Base-by-base conservation (phyloP, 805 yeast species). In the Metschnikowia colocasiae region DNA sequence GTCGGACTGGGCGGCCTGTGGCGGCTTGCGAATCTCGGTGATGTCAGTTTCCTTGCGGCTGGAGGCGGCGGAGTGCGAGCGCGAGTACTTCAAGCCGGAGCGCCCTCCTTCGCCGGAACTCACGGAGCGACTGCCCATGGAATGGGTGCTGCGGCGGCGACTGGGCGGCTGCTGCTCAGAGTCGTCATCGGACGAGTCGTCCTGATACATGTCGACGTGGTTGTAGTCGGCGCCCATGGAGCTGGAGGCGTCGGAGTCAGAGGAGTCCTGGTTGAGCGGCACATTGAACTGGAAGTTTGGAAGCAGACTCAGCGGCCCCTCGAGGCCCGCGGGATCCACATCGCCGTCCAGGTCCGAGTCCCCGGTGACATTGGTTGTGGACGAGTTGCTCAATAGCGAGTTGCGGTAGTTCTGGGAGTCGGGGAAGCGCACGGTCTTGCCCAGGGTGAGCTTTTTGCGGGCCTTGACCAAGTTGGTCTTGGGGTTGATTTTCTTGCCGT, bases 381-480 rank as follows among this genome's bases (percentile, higher is more conserved):
- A 63, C 12, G 55, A 55, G 23, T 45, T 61, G 46, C 64, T 61
- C 32, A 65, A 51, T 27, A 62, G 58, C 15, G 69, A 54, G 40
- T 65, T 63, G 7, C 67, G 52, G 6, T 61, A 59, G 9, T 55
- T 40, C 29, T 54, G 52, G 19, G 49, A 53, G 39, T 64, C 67
- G 2, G 71, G 71, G 40, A 63, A 64, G 19, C 69, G 56, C 9
- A 61, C 68, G 13, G 60, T 49, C 42, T 60, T 61, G 27, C 59
- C 56, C 3, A 19, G 50, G 5, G 58, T 49, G 31, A 59, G 45
- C 39, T 53, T 58, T 46, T 62, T 60, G 15, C 59, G 60, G 10
- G 59, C 56, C 42, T 57, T 56, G 22, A 52, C 54, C 32, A 55
- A 44, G 43, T 57, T 52, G 7, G 56, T 46, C 27, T 50, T 51